phyloP scores from a whole-genome alignment of 1,284 basidiomycete genomes.

The Sutorius eximius region DNA sequence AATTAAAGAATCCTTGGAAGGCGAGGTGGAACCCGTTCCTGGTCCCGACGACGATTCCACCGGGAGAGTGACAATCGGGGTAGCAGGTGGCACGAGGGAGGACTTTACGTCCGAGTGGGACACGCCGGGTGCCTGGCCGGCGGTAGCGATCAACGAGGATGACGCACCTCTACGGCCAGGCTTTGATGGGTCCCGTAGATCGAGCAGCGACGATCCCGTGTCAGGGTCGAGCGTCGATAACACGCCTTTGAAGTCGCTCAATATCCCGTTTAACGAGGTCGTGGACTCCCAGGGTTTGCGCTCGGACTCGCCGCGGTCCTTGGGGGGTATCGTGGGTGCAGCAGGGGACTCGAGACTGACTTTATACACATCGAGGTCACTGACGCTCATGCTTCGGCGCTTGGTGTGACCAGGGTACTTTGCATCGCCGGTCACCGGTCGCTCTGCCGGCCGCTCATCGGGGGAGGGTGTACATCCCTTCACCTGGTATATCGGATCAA shows the following conservation, averaged over 20 bases:
- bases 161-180: slow-evolving; percentile 45
- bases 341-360: slow-evolving; percentile 39
- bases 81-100: slow-evolving; percentile 21
- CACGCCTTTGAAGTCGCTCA: slow-evolving; percentile 69
- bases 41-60: slow-evolving; percentile 35
- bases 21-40: slow-evolving; percentile 19
- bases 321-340: slow-evolving; percentile 38
- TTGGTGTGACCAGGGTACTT: slow-evolving; percentile 41
- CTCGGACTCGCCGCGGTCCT: slow-evolving; percentile 30
- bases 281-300: slow-evolving; percentile 45
- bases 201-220: slow-evolving; percentile 47
- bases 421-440: slow-evolving; percentile 25
- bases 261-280: slow-evolving; percentile 55
- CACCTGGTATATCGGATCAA: slow-evolving; percentile 46
- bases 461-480: slow-evolving; percentile 28
- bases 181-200: slow-evolving; percentile 63
- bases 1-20: slow-evolving; percentile 26
- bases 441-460: slow-evolving; percentile 29
- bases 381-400: slow-evolving; percentile 73
- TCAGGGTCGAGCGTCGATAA: slow-evolving; percentile 62
- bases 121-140: slow-evolving; percentile 15
- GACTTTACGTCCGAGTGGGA: slow-evolving; percentile 24
- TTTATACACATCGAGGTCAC: slow-evolving; percentile 62
- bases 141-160: slow-evolving; percentile 24
- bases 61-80: slow-evolving; percentile 39